Conservation (phyloP, 352 stramenopile species). For the Vaucheria bursata region DNA sequence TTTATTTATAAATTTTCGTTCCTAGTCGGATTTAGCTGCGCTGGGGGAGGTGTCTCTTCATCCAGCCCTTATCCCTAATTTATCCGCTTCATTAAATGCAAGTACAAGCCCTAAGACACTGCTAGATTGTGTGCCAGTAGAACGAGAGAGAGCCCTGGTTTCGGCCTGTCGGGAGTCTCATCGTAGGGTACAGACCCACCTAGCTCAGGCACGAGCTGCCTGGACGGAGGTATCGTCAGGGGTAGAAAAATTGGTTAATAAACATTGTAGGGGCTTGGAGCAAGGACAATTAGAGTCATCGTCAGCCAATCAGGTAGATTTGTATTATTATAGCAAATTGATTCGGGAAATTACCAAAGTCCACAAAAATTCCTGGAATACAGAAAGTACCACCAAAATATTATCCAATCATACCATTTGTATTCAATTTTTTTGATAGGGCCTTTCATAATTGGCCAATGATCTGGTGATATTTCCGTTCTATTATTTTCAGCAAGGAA, state of each 20-base stretch:
- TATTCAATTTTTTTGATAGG: no score
- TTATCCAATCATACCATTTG: no score
- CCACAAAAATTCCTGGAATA: no score
- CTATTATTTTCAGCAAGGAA: no score
- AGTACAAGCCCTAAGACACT: conserved; percentile 10
- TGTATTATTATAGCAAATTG: no score
- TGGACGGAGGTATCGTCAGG: neutral
- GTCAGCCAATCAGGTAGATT: no score
- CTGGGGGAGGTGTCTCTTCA: conserved; percentile 17
- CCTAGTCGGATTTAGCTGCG: conserved; percentile 13
- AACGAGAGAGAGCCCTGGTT: conserved; percentile 20
- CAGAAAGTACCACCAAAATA: no score
- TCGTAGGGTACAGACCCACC: neutral
- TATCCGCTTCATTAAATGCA: neutral
- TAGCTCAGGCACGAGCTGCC: neutral
- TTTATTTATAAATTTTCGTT: no score
- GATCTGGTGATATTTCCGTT: no score
- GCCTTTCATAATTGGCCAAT: no score
- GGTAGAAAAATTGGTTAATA: neutral
- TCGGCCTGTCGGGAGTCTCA: conserved; percentile 16
- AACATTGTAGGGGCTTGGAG: neutral
- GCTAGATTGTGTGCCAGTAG: conserved; percentile 32
- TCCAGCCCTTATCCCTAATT: conserved; percentile 2
- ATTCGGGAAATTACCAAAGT: no score
- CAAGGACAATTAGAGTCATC: no score